These are phyloP conservation scores for Lactarius pseudohatsudake DNA, from an alignment of 768 basidiomycete species.

Conservation along the genomic window DNA sequence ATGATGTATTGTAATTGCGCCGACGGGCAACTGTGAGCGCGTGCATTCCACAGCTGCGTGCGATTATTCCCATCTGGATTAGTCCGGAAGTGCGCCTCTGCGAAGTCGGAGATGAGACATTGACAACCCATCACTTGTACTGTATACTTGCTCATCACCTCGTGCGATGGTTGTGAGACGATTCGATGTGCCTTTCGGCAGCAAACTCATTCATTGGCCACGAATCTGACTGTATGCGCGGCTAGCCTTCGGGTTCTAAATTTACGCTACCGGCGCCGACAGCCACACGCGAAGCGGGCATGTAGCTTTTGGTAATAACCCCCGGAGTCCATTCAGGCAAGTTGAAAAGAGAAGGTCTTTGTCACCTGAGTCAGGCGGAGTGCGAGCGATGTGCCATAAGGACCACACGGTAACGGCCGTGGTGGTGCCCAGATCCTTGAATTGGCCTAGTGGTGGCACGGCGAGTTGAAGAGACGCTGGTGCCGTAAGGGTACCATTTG, in stretches of 20 bases:
- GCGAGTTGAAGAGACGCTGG: not conserved
- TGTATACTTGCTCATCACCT: not conserved
- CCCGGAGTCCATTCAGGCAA: not conserved
- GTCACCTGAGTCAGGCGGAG: not conserved
- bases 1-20: not conserved
- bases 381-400: not conserved
- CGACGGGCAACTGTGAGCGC: not conserved
- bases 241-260: not conserved
- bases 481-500: not conserved
- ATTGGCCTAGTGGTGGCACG: slow-evolving; percentile 6
- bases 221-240: not conserved
- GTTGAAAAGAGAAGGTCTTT: not conserved
- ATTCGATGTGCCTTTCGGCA: not conserved
- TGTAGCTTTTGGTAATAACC: not conserved
- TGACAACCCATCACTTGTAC: slow-evolving; percentile 1
- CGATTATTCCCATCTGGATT: not conserved
- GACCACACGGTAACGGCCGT: not conserved
- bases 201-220: not conserved
- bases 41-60: not conserved
- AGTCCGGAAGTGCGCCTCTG: not conserved
- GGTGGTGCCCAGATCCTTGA: not conserved
- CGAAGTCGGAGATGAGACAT: not conserved
- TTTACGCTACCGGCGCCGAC: not conserved
- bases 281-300: not conserved
- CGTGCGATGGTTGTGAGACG: not conserved